Evolutionary conservation across 768 basidiomycete genomes (phyloP).

Genomic region (Boletus rubescentipes): DNA sequence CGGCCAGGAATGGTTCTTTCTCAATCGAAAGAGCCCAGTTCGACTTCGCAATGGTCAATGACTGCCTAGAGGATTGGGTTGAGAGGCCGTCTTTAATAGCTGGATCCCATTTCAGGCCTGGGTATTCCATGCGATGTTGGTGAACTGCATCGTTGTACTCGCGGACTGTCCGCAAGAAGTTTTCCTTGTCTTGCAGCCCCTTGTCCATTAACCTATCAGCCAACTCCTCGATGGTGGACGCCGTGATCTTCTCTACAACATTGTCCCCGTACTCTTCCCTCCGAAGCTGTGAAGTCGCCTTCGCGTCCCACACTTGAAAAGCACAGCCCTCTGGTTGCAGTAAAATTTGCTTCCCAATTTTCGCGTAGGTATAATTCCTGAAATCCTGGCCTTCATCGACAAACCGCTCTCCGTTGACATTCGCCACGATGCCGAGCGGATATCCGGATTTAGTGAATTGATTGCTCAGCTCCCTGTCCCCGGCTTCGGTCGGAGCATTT

Average conservation of each 20-base stretch:
- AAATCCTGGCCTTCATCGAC: slow-evolving; percentile 74
- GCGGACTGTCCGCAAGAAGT: slow-evolving; percentile 46
- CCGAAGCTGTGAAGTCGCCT: slow-evolving; percentile 44
- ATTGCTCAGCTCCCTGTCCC: slow-evolving; percentile 60
- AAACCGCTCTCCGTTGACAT: slow-evolving; percentile 54
- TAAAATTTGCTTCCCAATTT: slow-evolving; percentile 61
- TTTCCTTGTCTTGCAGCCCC: slow-evolving; percentile 44
- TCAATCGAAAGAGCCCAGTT: slow-evolving; percentile 67
- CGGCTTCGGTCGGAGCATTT: slow-evolving; percentile 48
- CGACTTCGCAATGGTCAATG: slow-evolving; percentile 52
- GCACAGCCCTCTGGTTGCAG: slow-evolving; percentile 56
- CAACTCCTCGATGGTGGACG: slow-evolving; percentile 46
- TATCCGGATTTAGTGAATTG: slow-evolving; percentile 76
- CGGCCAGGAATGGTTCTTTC: slow-evolving; percentile 56
- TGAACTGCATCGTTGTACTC: slow-evolving; percentile 53
- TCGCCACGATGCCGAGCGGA: slow-evolving; percentile 70
- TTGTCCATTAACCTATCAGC: slow-evolving; percentile 44
- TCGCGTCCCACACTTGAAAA: slow-evolving; percentile 65
- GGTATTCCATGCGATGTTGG: slow-evolving; percentile 36
- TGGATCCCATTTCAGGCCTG: slow-evolving; percentile 52
- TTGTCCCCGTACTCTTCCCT: slow-evolving; percentile 66
- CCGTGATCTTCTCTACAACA: slow-evolving; percentile 56
- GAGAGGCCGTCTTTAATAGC: slow-evolving; percentile 61
- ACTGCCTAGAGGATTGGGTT: slow-evolving; percentile 41
- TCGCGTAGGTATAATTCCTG: slow-evolving; percentile 72